Base-by-base conservation (phyloP, 495 filamentous ascomycete species). In the Parathielavia hyrcaniae region DNA sequence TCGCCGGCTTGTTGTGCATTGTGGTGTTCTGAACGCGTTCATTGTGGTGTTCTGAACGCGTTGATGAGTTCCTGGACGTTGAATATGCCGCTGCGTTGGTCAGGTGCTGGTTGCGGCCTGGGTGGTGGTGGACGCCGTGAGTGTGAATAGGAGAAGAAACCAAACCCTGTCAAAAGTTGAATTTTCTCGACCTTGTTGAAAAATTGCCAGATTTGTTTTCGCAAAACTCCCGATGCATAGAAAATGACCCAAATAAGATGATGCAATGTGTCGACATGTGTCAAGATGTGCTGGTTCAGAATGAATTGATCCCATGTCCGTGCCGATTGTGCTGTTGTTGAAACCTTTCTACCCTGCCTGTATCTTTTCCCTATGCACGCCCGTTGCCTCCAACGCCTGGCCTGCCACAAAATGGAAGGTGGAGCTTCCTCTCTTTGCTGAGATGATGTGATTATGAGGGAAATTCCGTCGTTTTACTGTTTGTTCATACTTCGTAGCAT, bases 311-410 rank as follows among this genome's bases (percentile, higher is more conserved):
- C 41, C 41, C 5, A 23, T 19, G 16, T 39, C 41, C 41, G 17
- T 59, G 17, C 41, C 19, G 41, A 32, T 60, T 38, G 26, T 48
- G 44, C 64, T 60, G 67, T 69, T 69, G 67, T 69, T 69, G 67
- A 69, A 69, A 69, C 65, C 60, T 67, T 54, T 61, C 44, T 57
- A 55, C 57, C 64, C 35, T 55, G 30, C 53, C 57, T 56, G 50
- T 47, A 50, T 62, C 43, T 58, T 55, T 60, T 55, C 44, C 36
- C 47, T 44, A 54, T 61, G 35, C 55, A 16, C 8, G 11, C 50
- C 38, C 43, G 44, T 34, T 30, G 30, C 23, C 57, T 53, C 38
- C 59, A 67, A 67, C 64, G 64, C 64, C 64, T 32, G 16, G 14
- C 43, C 35, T 59, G 52, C 52, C 41, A 44, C 53, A 54, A 64